Evolutionary conservation across 148 eudicot genomes (phyloP).

Genomic region (Heliosperma pusillum): DNA sequence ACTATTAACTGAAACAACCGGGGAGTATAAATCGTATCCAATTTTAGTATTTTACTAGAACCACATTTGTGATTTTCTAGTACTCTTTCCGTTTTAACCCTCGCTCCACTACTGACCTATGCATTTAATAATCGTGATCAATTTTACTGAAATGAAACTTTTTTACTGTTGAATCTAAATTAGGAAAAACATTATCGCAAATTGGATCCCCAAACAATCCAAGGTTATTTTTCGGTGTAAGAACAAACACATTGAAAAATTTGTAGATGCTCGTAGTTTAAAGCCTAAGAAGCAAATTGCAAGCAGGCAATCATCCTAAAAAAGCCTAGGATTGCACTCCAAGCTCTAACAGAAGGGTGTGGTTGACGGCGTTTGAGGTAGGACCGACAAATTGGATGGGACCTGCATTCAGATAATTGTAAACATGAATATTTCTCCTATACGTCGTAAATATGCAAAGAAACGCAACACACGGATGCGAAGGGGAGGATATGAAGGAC

Average conservation of each 20-base stretch:
- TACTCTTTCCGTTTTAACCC: too few species aligned
- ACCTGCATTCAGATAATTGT: constrained; percentile 36
- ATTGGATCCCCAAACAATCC: too few species aligned
- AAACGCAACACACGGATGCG: background rate
- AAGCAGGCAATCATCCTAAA: constrained; percentile 4
- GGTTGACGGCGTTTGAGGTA: constrained; percentile 54
- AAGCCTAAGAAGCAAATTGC: background rate
- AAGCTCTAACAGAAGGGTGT: constrained; percentile 74
- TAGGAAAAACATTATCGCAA: background rate
- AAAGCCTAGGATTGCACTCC: constrained; percentile 41
- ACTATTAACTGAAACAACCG: too few species aligned
- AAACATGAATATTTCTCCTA: background rate
- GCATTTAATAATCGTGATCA: too few species aligned
- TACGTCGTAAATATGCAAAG: background rate
- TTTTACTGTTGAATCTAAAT: background rate
- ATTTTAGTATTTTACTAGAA: too few species aligned
- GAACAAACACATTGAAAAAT: background rate
- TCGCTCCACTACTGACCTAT: too few species aligned
- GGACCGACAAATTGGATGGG: constrained; percentile 88
- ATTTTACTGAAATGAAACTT: background rate
- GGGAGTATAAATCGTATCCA: too few species aligned
- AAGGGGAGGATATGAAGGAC: constrained; percentile 15
- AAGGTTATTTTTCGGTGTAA: background rate
- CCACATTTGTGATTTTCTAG: too few species aligned
- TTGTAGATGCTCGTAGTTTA: constrained; percentile 6